Percentiles rank a stretch among this genome's conserved stretches.
Evolutionary conservation across 1,284 basidiomycete genomes (phyloP).

Genomic region (Veloboletus limbatus): DNA sequence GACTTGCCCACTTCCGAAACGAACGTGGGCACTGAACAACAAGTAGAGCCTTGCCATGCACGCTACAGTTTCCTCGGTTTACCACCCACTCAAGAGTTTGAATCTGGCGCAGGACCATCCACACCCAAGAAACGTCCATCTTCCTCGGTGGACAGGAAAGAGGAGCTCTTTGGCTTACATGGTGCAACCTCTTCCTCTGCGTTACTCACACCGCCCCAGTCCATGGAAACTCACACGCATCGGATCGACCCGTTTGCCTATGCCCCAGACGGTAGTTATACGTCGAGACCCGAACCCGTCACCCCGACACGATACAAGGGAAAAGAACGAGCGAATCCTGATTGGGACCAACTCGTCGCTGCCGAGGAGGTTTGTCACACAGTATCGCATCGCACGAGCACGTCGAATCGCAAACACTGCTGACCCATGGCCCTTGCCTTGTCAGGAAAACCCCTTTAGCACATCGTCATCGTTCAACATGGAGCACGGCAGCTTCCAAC

Average conservation of each 20-base stretch:
- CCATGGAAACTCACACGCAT: background rate
- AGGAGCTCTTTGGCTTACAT: background rate
- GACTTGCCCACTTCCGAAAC: too few species aligned
- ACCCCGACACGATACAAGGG: conserved; percentile 27
- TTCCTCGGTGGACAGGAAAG: too few species aligned
- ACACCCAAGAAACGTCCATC: conserved; percentile 10
- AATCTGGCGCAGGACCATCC: conserved; percentile 4
- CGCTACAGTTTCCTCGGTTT: conserved; percentile 25
- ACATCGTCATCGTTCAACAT: background rate
- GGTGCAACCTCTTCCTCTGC: conserved; percentile 5
- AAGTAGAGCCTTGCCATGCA: too few species aligned
- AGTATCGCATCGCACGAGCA: too few species aligned
- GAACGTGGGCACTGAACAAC: too few species aligned
- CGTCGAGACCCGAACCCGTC: conserved; percentile 8
- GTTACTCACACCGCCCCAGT: conserved; percentile 24
- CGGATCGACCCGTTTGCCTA: too few species aligned
- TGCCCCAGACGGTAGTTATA: too few species aligned
- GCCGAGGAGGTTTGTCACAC: conserved; percentile 10
- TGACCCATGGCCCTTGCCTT: too few species aligned
- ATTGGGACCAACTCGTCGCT: conserved; percentile 1
- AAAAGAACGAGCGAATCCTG: conserved; percentile 14
- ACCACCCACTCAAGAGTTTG: conserved; percentile 12
- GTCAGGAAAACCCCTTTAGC: conserved; percentile 18
- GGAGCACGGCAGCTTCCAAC: background rate
- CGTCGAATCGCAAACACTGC: too few species aligned